Percentiles rank a stretch among this genome's conserved stretches.
Evolutionary conservation across 768 basidiomycete species (phyloP).

Genomic region (Mycena vulgaris): DNA sequence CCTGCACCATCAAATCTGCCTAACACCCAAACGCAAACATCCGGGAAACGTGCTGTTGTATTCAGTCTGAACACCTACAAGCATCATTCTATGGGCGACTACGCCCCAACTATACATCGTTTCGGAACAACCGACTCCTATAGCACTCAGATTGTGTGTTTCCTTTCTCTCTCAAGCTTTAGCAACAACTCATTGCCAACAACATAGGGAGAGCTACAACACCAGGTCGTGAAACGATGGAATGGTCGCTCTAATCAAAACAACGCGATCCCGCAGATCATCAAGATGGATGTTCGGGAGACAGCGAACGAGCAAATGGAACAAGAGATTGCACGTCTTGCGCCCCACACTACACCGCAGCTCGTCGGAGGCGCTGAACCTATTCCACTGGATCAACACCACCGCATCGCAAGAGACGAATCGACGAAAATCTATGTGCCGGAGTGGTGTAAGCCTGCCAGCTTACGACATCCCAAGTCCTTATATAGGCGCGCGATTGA

Average conservation of each 20-base stretch:
- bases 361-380: not conserved
- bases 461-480: no score
- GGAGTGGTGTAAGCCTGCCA: no score
- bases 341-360: not conserved
- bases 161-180: slow-evolving; percentile 12
- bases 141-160: slow-evolving; percentile 50
- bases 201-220: slow-evolving; percentile 51
- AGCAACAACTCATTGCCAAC: not conserved
- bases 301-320: not conserved
- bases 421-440: not conserved
- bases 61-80: slow-evolving; percentile 55
- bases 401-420: slow-evolving; percentile 1
- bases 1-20: not conserved
- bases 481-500: no score
- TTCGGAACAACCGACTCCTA: slow-evolving; percentile 56
- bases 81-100: slow-evolving; percentile 54
- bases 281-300: slow-evolving; percentile 38
- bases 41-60: not conserved
- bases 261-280: slow-evolving; percentile 36
- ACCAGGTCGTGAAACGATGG: slow-evolving; percentile 47
- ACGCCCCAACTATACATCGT: slow-evolving; percentile 40
- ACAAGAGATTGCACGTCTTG: not conserved
- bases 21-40: no score
- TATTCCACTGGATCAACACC: not conserved
- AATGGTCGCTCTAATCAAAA: slow-evolving; percentile 47